A percentile compares a stretch with the other conserved stretches of the same genome.
Evolutionary conservation across 2,329 filamentous ascomycete species (phyloP).

Genomic region (Boeremia lycopersici): DNA sequence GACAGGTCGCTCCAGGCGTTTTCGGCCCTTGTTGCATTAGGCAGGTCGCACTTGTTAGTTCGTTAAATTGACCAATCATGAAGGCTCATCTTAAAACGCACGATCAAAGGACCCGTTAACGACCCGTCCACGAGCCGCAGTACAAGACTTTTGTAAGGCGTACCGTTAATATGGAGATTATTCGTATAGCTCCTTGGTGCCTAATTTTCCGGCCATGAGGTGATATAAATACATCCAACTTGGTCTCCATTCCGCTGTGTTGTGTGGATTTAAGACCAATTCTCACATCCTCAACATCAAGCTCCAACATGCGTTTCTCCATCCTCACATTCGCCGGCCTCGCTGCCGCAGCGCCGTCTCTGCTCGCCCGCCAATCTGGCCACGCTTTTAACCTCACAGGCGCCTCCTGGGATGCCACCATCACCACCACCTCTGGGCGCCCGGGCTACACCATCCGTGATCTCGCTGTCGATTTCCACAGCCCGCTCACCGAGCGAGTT

Average conservation of each 20-base stretch:
- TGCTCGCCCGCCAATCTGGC: neutral
- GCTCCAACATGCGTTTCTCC: slow-evolving; percentile 14
- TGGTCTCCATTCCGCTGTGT: neutral
- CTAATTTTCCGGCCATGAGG: slow-evolving; percentile 2
- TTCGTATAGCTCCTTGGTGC: slow-evolving; percentile 16
- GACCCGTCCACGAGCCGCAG: slow-evolving; percentile 5
- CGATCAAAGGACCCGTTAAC: neutral
- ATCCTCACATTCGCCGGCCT: slow-evolving; percentile 7
- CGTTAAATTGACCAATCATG: slow-evolving; percentile 1
- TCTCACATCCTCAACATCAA: neutral
- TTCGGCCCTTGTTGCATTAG: neutral
- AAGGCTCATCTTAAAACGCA: neutral
- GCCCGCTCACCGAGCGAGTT: neutral
- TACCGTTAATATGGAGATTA: slow-evolving; percentile 11
- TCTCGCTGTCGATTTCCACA: slow-evolving; percentile 10
- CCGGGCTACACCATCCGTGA: slow-evolving; percentile 20
- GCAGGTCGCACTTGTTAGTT: slow-evolving; percentile 3
- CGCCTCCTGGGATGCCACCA: slow-evolving; percentile 20
- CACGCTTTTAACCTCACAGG: slow-evolving; percentile 5
- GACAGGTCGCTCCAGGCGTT: neutral
- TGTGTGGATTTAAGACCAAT: neutral
- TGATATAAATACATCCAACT: slow-evolving; percentile 8
- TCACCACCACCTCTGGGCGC: slow-evolving; percentile 14
- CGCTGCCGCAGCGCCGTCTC: slow-evolving; percentile 2
- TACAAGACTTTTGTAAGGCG: slow-evolving; percentile 12